Base-by-base conservation (phyloP, 2,329 filamentous ascomycete genomes). In the Fusarium sp. region DNA sequence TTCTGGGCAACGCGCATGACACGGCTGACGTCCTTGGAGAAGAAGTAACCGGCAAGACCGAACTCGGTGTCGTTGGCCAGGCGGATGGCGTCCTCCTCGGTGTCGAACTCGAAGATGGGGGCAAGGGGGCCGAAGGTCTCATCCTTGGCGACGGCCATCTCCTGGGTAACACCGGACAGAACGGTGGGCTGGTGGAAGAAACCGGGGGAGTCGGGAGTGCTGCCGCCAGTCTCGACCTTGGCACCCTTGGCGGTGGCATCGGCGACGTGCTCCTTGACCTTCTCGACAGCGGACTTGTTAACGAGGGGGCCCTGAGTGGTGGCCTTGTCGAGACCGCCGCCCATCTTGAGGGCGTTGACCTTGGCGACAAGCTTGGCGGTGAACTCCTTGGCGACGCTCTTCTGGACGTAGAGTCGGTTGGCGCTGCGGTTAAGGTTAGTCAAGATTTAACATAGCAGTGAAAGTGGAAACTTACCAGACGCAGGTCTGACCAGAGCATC, bases 131-230 rank as follows among this genome's bases (percentile, higher is more conserved):
- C 81, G 43, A 81, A 82, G 12, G 78, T 80, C 76, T 82, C 81
- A 60, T 82, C 80, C 38, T 73, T 74, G 30, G 74, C 76, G 2
- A 81, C 74, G 20, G 68, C 68, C 79, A 81, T 81, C 58, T 80
- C 74, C 66, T 74, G 65, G 50, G 79, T 80, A 20, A 81, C 77
- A 50, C 90, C 91, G 17, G 90, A 89, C 61, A 95, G 87, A 33
- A 95, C 90, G 0, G 93, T 95, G 1, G 91, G 91, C 74, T 93
- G 87, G 83, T 90, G 94, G 85, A 94, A 95, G 82, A 87, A 43
- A 14, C 85, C 82, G 84, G 91, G 63, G 88, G 90, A 79, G 90
- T 90, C 92, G 91, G 91, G 83, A 6, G 75, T 82, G 95, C 93
- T 74, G 86, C 85, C 73, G 89, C 87, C 91, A 12, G 87, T 79